phyloP scores from a whole-genome alignment of 371 early-diverging fungal genomes.

The Saksenaea vasiformis region DNA sequence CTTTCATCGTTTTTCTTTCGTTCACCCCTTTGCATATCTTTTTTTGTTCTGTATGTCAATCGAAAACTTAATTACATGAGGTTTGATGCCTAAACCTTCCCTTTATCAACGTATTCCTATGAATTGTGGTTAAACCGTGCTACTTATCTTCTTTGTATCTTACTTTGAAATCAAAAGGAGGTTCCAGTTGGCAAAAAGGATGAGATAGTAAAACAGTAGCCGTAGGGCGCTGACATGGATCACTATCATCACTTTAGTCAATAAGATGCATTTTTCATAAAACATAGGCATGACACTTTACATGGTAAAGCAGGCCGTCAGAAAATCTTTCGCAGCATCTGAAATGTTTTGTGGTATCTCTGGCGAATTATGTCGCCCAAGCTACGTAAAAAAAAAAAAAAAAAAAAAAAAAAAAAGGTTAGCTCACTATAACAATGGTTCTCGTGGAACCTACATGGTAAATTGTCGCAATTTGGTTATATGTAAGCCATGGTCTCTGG shows the following conservation, averaged over 20 bases:
- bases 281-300: slow-evolving; percentile 25
- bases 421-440: not conserved
- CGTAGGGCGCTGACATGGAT: slow-evolving; percentile 61
- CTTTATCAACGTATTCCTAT: slow-evolving; percentile 7
- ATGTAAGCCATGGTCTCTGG: slow-evolving; percentile 86
- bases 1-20: not conserved
- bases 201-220: slow-evolving; percentile 60
- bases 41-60: not conserved
- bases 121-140: not conserved
- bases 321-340: slow-evolving; percentile 68
- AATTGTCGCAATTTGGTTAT: slow-evolving; percentile 86
- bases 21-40: not conserved
- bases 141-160: not conserved
- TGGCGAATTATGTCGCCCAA: slow-evolving; percentile 75
- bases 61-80: not conserved
- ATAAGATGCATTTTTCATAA: not conserved
- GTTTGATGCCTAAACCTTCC: not conserved
- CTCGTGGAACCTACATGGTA: slow-evolving; percentile 42
- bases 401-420: too few relatives aligned
- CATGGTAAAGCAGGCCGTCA: slow-evolving; percentile 70
- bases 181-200: slow-evolving; percentile 45
- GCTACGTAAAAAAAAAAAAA: too few relatives aligned
- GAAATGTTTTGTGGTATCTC: slow-evolving; percentile 71
- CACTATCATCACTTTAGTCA: slow-evolving; percentile 22
- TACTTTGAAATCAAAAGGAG: slow-evolving; percentile 49